Evolutionary conservation across 2,329 filamentous ascomycete species (phyloP), one percentile per base, ranked within the genome.

Genomic region (Cordyceps tenuipes): DNA sequence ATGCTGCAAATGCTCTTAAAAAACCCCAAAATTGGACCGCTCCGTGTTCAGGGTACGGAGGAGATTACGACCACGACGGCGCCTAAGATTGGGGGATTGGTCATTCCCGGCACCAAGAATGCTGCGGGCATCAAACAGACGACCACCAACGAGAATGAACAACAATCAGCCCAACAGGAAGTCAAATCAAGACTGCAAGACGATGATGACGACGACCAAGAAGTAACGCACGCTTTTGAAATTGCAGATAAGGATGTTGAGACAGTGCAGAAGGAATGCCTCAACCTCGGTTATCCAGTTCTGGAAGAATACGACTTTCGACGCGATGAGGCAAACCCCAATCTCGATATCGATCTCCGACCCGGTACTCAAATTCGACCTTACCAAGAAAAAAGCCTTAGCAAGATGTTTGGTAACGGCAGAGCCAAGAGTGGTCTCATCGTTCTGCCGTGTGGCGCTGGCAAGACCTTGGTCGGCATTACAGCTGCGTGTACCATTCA

Each of bases 331-430:
- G 82, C 85, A 66, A 99, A 97, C 68, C 84, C 93, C 0, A 96
- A 90, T 55, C 78, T 99, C 41, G 91, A 97, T 61, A 99, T 99
- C 66, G 93, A 97, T 71, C 79, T 97, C 53, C 89, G 89, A 67
- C 92, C 93, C 0, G 87, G 87, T 60, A 93, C 92, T 0, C 89
- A 93, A 68, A 97, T 97, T 70, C 86, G 93, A 71, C 77, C 96
- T 63, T 99, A 99, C 67, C 94, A 99, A 71, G 94, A 99, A 73
- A 96, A 97, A 76, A 96, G 91, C 65, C 79, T 99, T 10, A 96
- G 90, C 77, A 99, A 99, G 74, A 99, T 99, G 94, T 99, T 99
- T 71, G 93, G 94, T 70, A 99, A 99, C 70, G 93, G 93, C 54
- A 88, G 94, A 74, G 94, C 94, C 15, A 94, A 96, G 77, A 97